Percentiles rank a stretch among this genome's conserved stretches.
These are phyloP conservation scores for Didymella pinodella DNA, from an alignment of 2,329 filamentous ascomycete genomes.

Conservation along the genomic window DNA sequence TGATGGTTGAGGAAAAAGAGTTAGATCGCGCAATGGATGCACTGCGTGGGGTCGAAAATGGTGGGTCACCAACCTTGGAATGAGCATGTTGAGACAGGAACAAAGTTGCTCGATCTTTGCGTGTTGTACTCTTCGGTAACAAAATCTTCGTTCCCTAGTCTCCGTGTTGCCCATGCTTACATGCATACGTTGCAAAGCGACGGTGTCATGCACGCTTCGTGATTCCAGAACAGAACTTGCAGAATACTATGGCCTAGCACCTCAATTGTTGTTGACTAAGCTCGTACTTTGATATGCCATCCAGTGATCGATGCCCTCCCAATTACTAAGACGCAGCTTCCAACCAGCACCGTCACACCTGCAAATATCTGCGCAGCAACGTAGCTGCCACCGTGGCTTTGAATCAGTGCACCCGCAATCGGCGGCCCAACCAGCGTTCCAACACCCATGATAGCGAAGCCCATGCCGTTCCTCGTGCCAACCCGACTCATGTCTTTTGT, in stretches of 20 bases:
- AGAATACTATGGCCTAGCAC: too few species aligned
- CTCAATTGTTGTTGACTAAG: conserved; percentile 18
- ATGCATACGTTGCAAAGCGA: too few species aligned
- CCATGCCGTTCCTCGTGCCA: conserved; percentile 59
- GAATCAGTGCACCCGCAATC: conserved; percentile 57
- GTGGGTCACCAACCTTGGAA: conserved; percentile 4
- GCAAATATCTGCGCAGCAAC: conserved; percentile 56
- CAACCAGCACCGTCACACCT: conserved; percentile 41
- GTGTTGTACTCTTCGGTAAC: too few species aligned
- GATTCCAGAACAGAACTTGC: too few species aligned
- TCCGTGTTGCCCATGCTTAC: too few species aligned
- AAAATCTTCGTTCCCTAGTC: too few species aligned
- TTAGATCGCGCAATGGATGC: conserved; percentile 76
- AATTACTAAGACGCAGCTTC: conserved; percentile 39
- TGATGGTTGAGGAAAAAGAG: conserved; percentile 81
- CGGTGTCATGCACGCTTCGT: too few species aligned
- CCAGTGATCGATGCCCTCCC: conserved; percentile 45
- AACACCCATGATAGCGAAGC: conserved; percentile 56
- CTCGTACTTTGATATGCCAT: conserved; percentile 35
- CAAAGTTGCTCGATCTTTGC: too few species aligned
- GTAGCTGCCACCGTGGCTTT: conserved; percentile 52
- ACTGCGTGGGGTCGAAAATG: conserved; percentile 57
- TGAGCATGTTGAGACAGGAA: too few species aligned
- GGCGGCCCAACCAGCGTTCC: conserved; percentile 57
- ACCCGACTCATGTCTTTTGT: conserved; percentile 58